Percentiles rank a stretch among this genome's conserved stretches.
phyloP scores from a whole-genome alignment of 352 stramenopile species.

The Phytophthora kernoviae region DNA sequence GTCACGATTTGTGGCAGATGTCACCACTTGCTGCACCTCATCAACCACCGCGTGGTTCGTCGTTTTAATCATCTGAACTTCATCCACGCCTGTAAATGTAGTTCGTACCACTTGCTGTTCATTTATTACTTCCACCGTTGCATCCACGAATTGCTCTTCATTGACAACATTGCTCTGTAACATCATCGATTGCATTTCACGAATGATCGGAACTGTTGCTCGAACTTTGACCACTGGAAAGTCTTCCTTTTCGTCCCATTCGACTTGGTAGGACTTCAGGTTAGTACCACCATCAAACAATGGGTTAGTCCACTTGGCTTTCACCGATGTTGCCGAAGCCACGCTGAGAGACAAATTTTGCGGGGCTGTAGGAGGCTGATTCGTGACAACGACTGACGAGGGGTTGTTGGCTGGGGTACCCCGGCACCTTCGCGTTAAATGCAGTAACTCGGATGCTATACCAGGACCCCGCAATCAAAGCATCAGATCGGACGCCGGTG shows the following conservation, averaged over 20 bases:
- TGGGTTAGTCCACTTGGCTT: conserved; percentile 87
- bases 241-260: conserved; percentile 85
- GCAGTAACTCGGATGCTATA: conserved; percentile 80
- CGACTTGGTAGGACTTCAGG: conserved; percentile 70
- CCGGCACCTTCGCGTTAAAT: conserved; percentile 80
- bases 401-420: conserved; percentile 33
- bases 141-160: conserved; percentile 94
- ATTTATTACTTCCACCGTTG: conserved; percentile 94
- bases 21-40: conserved; percentile 93
- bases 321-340: conserved; percentile 73
- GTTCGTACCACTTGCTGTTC: conserved; percentile 95
- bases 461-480: conserved; percentile 76
- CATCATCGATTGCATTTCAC: conserved; percentile 90
- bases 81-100: conserved; percentile 81
- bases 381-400: conserved; percentile 55
- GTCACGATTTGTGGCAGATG: conserved; percentile 90
- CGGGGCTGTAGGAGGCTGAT: conserved; percentile 70
- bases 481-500: conserved; percentile 87
- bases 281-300: conserved; percentile 91
- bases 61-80: conserved; percentile 89
- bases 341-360: conserved; percentile 59
- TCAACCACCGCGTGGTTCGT: conserved; percentile 75
- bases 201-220: conserved; percentile 84
- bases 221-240: conserved; percentile 73
- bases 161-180: conserved; percentile 85